Evolutionary conservation across 495 filamentous ascomycete species (phyloP).

Genomic region (Talaromyces proteolyticus): DNA sequence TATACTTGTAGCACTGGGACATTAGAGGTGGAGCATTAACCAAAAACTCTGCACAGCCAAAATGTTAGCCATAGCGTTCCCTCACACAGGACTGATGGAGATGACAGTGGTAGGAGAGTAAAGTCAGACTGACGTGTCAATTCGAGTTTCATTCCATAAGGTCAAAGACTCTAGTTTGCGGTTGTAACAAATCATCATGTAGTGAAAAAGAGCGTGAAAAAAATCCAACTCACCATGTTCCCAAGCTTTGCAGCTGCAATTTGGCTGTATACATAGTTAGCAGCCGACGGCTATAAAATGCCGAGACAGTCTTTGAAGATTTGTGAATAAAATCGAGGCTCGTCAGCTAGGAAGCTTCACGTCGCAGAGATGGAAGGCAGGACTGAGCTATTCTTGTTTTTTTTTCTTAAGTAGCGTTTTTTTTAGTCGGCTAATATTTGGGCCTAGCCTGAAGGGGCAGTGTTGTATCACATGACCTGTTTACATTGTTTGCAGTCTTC

Average conservation of each 20-base stretch:
- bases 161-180: conserved; percentile 99
- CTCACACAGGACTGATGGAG: not conserved
- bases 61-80: not conserved
- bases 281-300: not conserved
- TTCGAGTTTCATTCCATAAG: conserved; percentile 82
- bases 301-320: no score
- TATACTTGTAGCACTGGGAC: not conserved
- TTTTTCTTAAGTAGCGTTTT: not conserved
- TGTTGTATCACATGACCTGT: not conserved
- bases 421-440: conserved; percentile 2
- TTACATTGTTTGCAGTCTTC: conserved; percentile 5
- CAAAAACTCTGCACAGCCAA: not conserved
- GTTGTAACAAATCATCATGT: conserved; percentile 74
- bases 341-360: no score
- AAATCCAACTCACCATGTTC: not conserved
- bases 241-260: not conserved
- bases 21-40: not conserved
- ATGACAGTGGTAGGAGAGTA: no score
- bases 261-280: not conserved
- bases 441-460: not conserved
- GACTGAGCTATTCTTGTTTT: conserved; percentile 1
- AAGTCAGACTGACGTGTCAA: conserved; percentile 99
- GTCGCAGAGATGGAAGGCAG: no score
- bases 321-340: no score
- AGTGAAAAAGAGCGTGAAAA: conserved; percentile 7